These are phyloP conservation scores for Colletotrichum agaves DNA, from an alignment of 2,329 filamentous ascomycete species.

Conservation along the genomic window DNA sequence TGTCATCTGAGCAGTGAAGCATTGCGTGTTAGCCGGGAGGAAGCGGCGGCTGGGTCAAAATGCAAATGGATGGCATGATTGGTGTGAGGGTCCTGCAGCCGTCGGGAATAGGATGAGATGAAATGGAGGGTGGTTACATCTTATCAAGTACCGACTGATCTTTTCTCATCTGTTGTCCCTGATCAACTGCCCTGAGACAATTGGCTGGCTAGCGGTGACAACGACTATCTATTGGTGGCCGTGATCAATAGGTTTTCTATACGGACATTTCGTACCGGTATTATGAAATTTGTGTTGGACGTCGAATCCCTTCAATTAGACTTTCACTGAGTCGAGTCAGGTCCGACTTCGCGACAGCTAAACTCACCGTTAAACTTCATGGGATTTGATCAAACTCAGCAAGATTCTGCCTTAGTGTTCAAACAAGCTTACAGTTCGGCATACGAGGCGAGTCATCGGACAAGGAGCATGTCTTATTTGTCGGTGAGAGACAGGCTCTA, in stretches of 20 bases:
- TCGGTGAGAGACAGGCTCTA: too few relatives aligned
- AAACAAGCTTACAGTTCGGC: neutral
- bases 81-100: constrained; percentile 11
- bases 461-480: constrained; percentile 19
- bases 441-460: constrained; percentile 33
- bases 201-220: constrained; percentile 31
- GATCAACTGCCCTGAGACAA: constrained; percentile 21
- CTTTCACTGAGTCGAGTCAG: too few relatives aligned
- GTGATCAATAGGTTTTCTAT: neutral
- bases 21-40: neutral
- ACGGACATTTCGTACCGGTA: too few relatives aligned
- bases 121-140: constrained; percentile 26
- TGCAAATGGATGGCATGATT: constrained; percentile 1
- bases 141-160: constrained; percentile 37
- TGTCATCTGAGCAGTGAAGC: constrained; percentile 5
- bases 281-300: neutral
- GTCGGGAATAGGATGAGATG: constrained; percentile 1
- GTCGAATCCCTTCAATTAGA: neutral
- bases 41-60: constrained; percentile 4
- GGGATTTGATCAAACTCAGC: too few relatives aligned
- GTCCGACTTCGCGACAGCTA: neutral
- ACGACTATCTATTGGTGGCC: neutral
- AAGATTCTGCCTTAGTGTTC: neutral
- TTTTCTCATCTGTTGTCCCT: constrained; percentile 4
- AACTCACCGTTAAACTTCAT: neutral